Conservation (phyloP, 1,284 basidiomycete genomes). For the Ceratobasidium sp. region DNA sequence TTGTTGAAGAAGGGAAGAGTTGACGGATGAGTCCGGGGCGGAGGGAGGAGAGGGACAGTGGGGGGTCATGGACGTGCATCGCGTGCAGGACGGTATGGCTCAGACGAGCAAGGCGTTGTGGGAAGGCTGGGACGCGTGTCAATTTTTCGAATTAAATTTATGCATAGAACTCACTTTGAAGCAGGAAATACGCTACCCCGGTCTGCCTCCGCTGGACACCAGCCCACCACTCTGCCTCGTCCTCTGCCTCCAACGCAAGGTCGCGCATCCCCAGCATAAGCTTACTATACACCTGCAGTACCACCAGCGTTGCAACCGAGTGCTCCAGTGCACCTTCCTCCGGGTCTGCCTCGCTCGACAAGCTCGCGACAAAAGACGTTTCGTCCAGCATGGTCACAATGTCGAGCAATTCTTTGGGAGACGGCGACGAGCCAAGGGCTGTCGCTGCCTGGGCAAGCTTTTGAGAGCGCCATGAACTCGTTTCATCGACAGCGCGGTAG, state of each 20-base stretch:
- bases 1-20: constrained; percentile 62
- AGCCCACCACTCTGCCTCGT: constrained; percentile 80
- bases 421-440: constrained; percentile 3
- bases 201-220: constrained; percentile 46
- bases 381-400: constrained; percentile 20
- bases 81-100: constrained; percentile 59
- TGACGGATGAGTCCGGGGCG: constrained; percentile 63
- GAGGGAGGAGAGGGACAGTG: constrained; percentile 63
- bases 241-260: constrained; percentile 71
- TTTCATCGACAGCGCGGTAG: constrained; percentile 10
- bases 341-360: not conserved
- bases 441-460: constrained; percentile 27
- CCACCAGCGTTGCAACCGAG: constrained; percentile 25
- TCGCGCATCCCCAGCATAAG: constrained; percentile 66
- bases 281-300: constrained; percentile 63
- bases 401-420: constrained; percentile 23
- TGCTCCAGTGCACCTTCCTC: constrained; percentile 25
- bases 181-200: constrained; percentile 47
- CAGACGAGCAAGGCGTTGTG: constrained; percentile 63
- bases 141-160: not conserved
- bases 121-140: constrained; percentile 61
- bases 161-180: constrained; percentile 47
- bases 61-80: constrained; percentile 61
- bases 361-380: not conserved
- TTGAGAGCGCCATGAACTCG: constrained; percentile 11